Percentiles rank a stretch among this genome's conserved stretches.
These are phyloP conservation scores for Calocybe gangraenosa DNA, from an alignment of 768 basidiomycete species.

Conservation along the genomic window DNA sequence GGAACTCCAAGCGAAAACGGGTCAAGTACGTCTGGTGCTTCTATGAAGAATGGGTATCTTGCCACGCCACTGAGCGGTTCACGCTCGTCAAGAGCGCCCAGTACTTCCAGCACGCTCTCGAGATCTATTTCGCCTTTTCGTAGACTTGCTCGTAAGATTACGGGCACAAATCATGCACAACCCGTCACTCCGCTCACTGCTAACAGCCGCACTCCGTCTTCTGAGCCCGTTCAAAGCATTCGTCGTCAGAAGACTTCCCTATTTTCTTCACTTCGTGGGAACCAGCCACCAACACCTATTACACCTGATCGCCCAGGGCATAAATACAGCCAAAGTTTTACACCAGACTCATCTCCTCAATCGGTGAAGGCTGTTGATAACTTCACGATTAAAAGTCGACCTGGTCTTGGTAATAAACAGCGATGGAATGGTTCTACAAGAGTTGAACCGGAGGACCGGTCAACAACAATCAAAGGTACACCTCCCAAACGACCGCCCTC, in stretches of 20 bases:
- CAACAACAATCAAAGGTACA: slow-evolving; percentile 41
- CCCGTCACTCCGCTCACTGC: slow-evolving; percentile 41
- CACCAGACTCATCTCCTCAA: slow-evolving; percentile 63
- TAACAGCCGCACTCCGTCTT: slow-evolving; percentile 38
- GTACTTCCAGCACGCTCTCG: slow-evolving; percentile 55
- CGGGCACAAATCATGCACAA: slow-evolving; percentile 38
- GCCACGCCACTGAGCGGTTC: slow-evolving; percentile 58
- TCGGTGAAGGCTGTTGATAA: slow-evolving; percentile 30
- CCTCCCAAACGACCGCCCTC: slow-evolving; percentile 52
- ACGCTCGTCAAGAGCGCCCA: slow-evolving; percentile 38
- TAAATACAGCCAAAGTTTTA: slow-evolving; percentile 68
- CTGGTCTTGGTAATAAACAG: slow-evolving; percentile 35
- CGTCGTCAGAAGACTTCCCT: slow-evolving; percentile 65
- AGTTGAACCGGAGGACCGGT: slow-evolving; percentile 52
- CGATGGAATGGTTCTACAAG: slow-evolving; percentile 82
- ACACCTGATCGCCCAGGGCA: slow-evolving; percentile 60
- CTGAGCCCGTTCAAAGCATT: slow-evolving; percentile 46
- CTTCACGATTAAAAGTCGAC: slow-evolving; percentile 36
- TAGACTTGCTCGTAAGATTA: slow-evolving; percentile 70
- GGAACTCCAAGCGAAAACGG: slow-evolving; percentile 58
- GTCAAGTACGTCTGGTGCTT: slow-evolving; percentile 63
- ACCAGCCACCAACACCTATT: slow-evolving; percentile 37
- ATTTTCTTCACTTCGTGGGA: slow-evolving; percentile 45
- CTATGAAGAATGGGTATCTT: slow-evolving; percentile 56
- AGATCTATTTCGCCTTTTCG: slow-evolving; percentile 79